Evolutionary conservation across 2,329 filamentous ascomycete species (phyloP), one percentile per base, ranked within the genome.

Genomic region (Hortaea werneckii): DNA sequence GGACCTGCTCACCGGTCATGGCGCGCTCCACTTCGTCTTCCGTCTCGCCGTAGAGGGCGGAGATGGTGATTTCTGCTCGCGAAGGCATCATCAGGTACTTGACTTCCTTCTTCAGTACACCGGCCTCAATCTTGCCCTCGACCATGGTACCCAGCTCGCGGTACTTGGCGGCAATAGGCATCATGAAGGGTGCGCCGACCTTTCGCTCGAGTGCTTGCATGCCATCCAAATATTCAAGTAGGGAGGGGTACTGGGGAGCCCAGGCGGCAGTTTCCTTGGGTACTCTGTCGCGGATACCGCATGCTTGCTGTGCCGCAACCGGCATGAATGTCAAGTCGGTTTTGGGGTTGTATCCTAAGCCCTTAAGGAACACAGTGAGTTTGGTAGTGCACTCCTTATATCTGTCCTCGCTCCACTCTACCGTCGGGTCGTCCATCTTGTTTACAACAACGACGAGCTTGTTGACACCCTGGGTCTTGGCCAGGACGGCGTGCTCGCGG

Each of bases 401-500:
- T 46, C 92, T 83, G 37, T 86, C 85, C 58, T 95, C 80, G 45
- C 85, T 92, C 94, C 94, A 98, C 62, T 95, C 80, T 43, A 98
- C 94, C 2, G 92, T 98, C 8, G 83, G 75, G 64, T 98, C 92
- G 64, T 98, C 92, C 94, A 98, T 98, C 77, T 98, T 98, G 79
- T 98, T 98, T 65, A 95, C 89, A 44, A 78, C 92, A 29, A 98
- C 83, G 40, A 96, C 76, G 46, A 98, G 77, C 72, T 95, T 95
- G 76, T 94, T 94, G 49, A 98, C 92, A 69, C 92, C 92, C 65
- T 95, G 90, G 1, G 94, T 98, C 72, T 96, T 95, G 56, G 94
- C 94, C 63, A 98, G 77, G 75, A 98, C 87, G 46, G 94, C 92
- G 69, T 96, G 90, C 77, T 98, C 92, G 64, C 92, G 80, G 44